These are phyloP conservation scores for Metarhizium brunneum DNA, from an alignment of 2,329 filamentous ascomycete species.

Conservation along the genomic window DNA sequence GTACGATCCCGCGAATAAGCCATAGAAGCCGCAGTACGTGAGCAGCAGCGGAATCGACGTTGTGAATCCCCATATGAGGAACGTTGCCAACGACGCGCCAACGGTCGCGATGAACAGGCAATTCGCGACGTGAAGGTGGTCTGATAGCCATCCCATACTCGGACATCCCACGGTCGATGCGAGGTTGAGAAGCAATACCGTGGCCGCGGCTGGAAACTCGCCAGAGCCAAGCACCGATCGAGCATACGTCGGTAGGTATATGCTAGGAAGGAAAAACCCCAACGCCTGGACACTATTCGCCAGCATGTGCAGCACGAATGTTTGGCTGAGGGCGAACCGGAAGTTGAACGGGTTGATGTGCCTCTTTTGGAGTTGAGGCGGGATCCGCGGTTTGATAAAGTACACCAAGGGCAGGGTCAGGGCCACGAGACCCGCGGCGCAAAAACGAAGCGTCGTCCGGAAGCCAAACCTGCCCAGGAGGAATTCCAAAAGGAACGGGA, in stretches of 20 bases:
- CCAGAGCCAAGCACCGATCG: slow-evolving; percentile 30
- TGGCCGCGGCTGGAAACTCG: slow-evolving; percentile 36
- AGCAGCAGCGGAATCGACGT: slow-evolving; percentile 39
- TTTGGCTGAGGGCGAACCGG: slow-evolving; percentile 38
- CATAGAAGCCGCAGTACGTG: slow-evolving; percentile 48
- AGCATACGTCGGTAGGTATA: slow-evolving; percentile 49
- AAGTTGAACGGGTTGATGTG: slow-evolving; percentile 25
- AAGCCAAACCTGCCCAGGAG: slow-evolving; percentile 36
- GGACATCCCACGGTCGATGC: slow-evolving; percentile 46
- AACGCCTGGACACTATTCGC: slow-evolving; percentile 46
- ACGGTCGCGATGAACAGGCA: slow-evolving; percentile 44
- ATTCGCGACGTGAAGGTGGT: slow-evolving; percentile 36
- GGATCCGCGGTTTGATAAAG: slow-evolving; percentile 41
- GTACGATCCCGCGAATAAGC: slow-evolving; percentile 52
- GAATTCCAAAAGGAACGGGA: slow-evolving; percentile 33
- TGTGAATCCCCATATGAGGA: slow-evolving; percentile 50
- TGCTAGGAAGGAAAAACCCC: slow-evolving; percentile 51
- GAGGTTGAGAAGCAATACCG: slow-evolving; percentile 45
- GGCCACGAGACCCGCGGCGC: slow-evolving; percentile 35
- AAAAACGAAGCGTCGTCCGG: slow-evolving; percentile 34
- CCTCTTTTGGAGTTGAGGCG: slow-evolving; percentile 19
- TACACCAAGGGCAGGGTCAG: slow-evolving; percentile 40
- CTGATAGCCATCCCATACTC: slow-evolving; percentile 43
- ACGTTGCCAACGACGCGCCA: slow-evolving; percentile 41
- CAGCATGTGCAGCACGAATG: slow-evolving; percentile 44